Conservation (phyloP, 2,329 filamentous ascomycete genomes). For the Endocalyx cinctus region DNA sequence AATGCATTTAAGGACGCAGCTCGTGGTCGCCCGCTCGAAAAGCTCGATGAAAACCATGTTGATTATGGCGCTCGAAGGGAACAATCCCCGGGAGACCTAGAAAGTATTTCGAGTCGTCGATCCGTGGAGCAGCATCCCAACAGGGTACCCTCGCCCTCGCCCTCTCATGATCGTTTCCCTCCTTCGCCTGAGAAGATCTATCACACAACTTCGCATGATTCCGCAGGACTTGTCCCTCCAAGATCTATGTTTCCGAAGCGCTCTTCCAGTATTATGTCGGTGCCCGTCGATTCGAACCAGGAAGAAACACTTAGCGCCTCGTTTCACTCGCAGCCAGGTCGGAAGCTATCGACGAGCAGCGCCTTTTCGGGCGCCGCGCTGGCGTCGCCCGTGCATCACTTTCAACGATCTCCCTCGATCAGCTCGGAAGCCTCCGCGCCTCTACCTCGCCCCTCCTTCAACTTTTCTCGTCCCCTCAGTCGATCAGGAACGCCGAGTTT, state of each 20-base stretch:
- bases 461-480: constrained; percentile 90
- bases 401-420: constrained; percentile 76
- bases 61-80: constrained; percentile 53
- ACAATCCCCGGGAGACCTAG: constrained; percentile 52
- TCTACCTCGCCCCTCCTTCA: constrained; percentile 72
- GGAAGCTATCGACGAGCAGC: constrained; percentile 72
- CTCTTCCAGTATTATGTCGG: constrained; percentile 58
- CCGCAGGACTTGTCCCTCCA: constrained; percentile 47
- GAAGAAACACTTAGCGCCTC: constrained; percentile 60
- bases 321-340: constrained; percentile 60
- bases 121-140: constrained; percentile 28
- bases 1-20: constrained; percentile 35
- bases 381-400: constrained; percentile 59
- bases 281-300: constrained; percentile 62
- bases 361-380: constrained; percentile 36
- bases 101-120: constrained; percentile 24
- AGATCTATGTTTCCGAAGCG: constrained; percentile 45
- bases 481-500: constrained; percentile 57
- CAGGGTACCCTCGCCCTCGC: constrained; percentile 31
- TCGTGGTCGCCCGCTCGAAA: constrained; percentile 36
- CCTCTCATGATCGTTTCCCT: constrained; percentile 26
- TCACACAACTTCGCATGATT: constrained; percentile 44
- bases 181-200: constrained; percentile 41
- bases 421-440: constrained; percentile 73
- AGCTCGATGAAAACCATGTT: constrained; percentile 34